These are phyloP conservation scores for Ilyonectria destructans DNA, from an alignment of 2,329 filamentous ascomycete species.

Conservation along the genomic window DNA sequence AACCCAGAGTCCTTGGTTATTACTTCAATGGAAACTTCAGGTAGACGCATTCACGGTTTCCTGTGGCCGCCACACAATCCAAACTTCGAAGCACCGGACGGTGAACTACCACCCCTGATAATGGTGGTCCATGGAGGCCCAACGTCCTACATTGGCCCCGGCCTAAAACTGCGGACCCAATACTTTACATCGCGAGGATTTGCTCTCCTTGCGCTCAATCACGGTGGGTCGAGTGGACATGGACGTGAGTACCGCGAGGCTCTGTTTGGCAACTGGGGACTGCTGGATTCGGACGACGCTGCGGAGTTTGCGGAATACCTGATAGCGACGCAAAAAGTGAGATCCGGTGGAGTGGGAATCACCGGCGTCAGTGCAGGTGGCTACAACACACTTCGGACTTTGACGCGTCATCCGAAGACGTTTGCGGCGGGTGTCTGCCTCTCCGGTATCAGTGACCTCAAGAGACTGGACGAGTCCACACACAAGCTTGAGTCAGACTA, in stretches of 20 bases:
- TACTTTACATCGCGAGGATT: constrained; percentile 71
- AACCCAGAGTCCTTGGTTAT: constrained; percentile 56
- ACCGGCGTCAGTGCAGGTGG: constrained; percentile 69
- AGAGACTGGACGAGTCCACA: constrained; percentile 61
- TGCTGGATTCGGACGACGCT: constrained; percentile 67
- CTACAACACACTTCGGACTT: constrained; percentile 66
- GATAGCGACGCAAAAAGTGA: constrained; percentile 54
- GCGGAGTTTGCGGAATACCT: constrained; percentile 64
- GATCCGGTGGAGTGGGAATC: constrained; percentile 61
- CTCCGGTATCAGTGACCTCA: constrained; percentile 68
- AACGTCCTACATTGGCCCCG: constrained; percentile 61
- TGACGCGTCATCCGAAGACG: constrained; percentile 62
- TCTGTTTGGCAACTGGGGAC: constrained; percentile 66
- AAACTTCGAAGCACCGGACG: constrained; percentile 56
- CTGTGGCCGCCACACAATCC: constrained; percentile 67
- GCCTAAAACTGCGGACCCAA: constrained; percentile 63
- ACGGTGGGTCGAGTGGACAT: constrained; percentile 68
- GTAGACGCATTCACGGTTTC: constrained; percentile 61
- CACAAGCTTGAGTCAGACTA: constrained; percentile 73
- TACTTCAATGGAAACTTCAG: constrained; percentile 46
- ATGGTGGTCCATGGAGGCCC: constrained; percentile 68
- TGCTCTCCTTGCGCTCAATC: constrained; percentile 67
- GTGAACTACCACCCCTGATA: constrained; percentile 64
- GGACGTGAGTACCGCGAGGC: constrained; percentile 66
- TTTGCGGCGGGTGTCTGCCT: constrained; percentile 67